Evolutionary conservation across 441 rosid species (phyloP), one percentile per base, ranked within the genome.

Genomic region (Erodium chrysanthum): DNA sequence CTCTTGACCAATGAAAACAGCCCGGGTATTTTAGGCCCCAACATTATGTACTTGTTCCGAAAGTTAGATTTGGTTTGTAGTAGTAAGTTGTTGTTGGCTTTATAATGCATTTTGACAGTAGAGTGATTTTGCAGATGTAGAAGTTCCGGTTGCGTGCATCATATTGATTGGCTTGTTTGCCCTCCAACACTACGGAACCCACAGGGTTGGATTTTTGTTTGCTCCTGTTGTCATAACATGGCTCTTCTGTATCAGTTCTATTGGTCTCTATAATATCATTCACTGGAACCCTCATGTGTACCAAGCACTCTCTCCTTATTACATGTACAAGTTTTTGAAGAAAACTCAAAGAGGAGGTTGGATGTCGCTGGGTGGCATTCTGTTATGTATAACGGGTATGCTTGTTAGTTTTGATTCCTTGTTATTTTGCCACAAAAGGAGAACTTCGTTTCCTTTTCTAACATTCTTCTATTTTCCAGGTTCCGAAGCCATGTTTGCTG

Each of bases 401-500:
- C 21, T 20, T 31, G 31, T 54, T 12, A n/a, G 20, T 58, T 58
- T 8, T 20, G 4, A 9, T 58, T 17, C 56, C 42, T 1, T 18
- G 8, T 2, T 7, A 37, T 10, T 37, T 37, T 37, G 9, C 44
- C 44, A 37, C 44, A 37, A 35, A 35, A 35, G 8, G 5, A 29
- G 5, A 29, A 29, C 33, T 29, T 29, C 44, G 5, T 37, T 37
- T 37, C 44, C 12, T 37, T 37, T 37, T 10, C 44, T 37, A 37
- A 37, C 44, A 37, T 6, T 29, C 44, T 7, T 37, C 3, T 37
- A 37, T 37, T 37, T 37, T 37, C 11, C 87, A 94, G 98, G 98
- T 56, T 89, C 96, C 0, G 99, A 94, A 80, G 97, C 99, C 22
- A 94, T 94, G 99, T 94, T 89, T 80, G 97, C 99, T 76, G 99